These are phyloP conservation scores for Ensete ventricosum DNA, from an alignment of 176 grass and related monocot species.

Conservation along the genomic window DNA sequence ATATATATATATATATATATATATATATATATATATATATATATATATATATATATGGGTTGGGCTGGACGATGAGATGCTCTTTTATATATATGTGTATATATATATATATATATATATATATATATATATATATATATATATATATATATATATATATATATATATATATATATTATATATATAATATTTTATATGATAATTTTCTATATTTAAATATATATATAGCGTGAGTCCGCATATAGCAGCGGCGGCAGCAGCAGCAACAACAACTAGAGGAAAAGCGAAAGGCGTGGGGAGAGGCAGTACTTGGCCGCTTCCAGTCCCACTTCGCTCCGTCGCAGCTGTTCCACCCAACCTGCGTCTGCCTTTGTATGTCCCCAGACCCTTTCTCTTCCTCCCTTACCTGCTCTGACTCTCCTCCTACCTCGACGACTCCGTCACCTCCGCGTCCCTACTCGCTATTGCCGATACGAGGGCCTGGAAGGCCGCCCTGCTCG, in stretches of 20 bases:
- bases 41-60: neutral
- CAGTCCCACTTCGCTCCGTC: neutral
- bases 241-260: neutral
- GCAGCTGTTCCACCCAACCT: conserved; percentile 44
- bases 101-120: too few relatives aligned
- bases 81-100: too few relatives aligned
- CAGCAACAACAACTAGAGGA: neutral
- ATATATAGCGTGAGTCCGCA: too few relatives aligned
- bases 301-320: neutral
- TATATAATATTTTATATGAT: too few relatives aligned
- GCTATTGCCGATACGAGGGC: neutral
- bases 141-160: too few relatives aligned
- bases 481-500: conserved; percentile 8
- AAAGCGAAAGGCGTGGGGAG: neutral
- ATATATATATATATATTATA: too few relatives aligned
- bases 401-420: conserved; percentile 42
- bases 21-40: too few relatives aligned
- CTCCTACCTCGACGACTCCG: neutral
- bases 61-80: neutral
- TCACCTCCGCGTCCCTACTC: conserved; percentile 2
- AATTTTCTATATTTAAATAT: too few relatives aligned
- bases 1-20: too few relatives aligned
- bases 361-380: conserved; percentile 32
- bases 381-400: conserved; percentile 25
- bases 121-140: too few relatives aligned